Conservation (phyloP, 2,329 filamentous ascomycete genomes). For the Mycosphaerella sp. region DNA sequence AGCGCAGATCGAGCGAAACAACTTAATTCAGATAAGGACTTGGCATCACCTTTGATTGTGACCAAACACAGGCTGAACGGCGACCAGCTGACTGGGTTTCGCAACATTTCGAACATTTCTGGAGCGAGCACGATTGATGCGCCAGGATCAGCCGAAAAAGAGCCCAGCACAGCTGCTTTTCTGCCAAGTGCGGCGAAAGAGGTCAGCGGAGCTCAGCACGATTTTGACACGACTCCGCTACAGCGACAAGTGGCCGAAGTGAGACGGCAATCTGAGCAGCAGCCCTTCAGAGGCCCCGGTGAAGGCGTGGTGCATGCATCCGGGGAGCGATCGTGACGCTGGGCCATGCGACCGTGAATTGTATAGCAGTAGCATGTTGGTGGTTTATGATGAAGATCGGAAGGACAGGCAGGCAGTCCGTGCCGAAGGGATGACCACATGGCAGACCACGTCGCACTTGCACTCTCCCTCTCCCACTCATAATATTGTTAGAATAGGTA, state of each 20-base stretch:
- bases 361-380: no score
- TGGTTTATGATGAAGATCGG: no score
- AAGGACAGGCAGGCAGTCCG: slow-evolving; percentile 2
- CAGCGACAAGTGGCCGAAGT: slow-evolving; percentile 20
- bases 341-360: no score
- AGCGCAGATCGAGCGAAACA: slow-evolving; percentile 23
- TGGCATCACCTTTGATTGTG: slow-evolving; percentile 24
- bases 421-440: slow-evolving; percentile 15
- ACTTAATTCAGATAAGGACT: slow-evolving; percentile 2
- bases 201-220: slow-evolving; percentile 21
- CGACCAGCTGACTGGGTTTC: slow-evolving; percentile 27
- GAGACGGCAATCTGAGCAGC: slow-evolving; percentile 21
- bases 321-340: no score
- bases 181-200: slow-evolving; percentile 18
- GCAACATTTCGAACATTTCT: slow-evolving; percentile 34
- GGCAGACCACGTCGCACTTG: neutral
- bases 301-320: slow-evolving; percentile 8
- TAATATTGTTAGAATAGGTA: neutral
- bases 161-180: slow-evolving; percentile 10
- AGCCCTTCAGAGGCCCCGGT: slow-evolving; percentile 25
- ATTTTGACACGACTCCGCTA: slow-evolving; percentile 26
- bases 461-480: neutral
- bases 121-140: slow-evolving; percentile 36
- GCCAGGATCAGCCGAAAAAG: slow-evolving; percentile 23
- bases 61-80: slow-evolving; percentile 27